Percentiles rank a stretch among this genome's conserved stretches.
These are phyloP conservation scores for Trifolium subterraneum DNA, from an alignment of 306 rosid species.

Conservation along the genomic window DNA sequence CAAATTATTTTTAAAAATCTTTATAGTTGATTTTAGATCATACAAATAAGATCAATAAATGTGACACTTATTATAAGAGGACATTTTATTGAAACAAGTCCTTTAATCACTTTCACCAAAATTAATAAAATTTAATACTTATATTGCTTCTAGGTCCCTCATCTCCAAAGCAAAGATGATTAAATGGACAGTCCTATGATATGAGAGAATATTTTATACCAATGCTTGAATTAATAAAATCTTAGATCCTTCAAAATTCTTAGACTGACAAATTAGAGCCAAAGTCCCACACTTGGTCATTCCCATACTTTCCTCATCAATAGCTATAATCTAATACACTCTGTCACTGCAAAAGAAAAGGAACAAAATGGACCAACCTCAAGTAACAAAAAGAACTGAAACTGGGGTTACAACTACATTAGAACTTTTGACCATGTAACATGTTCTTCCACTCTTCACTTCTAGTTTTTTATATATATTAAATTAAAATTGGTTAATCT, in stretches of 20 bases:
- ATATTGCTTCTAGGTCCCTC: constrained; percentile 43
- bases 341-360: constrained; percentile 79
- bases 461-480: constrained; percentile 25
- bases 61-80: not conserved
- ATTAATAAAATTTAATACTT: not conserved
- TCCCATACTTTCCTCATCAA: constrained; percentile 62
- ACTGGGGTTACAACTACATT: constrained; percentile 55
- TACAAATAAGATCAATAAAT: not conserved
- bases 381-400: constrained; percentile 51
- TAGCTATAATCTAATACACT: constrained; percentile 52
- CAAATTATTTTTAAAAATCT: too few relatives aligned
- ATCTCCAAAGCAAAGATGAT: constrained; percentile 48
- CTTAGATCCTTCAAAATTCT: constrained; percentile 41
- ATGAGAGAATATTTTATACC: constrained; percentile 28
- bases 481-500: not conserved
- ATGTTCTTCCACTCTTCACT: constrained; percentile 33
- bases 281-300: constrained; percentile 56
- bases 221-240: constrained; percentile 20
- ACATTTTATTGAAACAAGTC: constrained; percentile 11
- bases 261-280: constrained; percentile 46
- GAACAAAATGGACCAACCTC: constrained; percentile 65
- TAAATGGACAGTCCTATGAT: constrained; percentile 28
- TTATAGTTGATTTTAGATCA: not conserved
- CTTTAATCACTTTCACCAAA: constrained; percentile 37
- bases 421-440: constrained; percentile 82